phyloP scores from a whole-genome alignment of 2,329 filamentous ascomycete genomes.

The Ciborinia camelliae region DNA sequence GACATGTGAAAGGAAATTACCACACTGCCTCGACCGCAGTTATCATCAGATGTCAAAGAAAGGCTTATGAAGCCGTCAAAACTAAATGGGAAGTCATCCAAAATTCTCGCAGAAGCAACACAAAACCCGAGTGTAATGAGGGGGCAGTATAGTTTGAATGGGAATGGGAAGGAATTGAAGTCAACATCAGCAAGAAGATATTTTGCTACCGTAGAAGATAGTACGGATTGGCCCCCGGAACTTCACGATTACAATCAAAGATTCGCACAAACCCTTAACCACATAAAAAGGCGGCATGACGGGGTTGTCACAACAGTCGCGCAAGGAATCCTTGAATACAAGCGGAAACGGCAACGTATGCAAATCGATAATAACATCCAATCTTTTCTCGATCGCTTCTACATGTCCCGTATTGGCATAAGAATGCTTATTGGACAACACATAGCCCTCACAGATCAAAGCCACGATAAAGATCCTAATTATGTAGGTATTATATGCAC shows the following conservation, averaged over 20 bases:
- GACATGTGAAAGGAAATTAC: slow-evolving; percentile 75
- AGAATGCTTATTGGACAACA: slow-evolving; percentile 99
- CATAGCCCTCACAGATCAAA: slow-evolving; percentile 93
- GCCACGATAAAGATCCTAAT: slow-evolving; percentile 80
- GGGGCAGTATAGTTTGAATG: slow-evolving; percentile 69
- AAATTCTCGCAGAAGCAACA: slow-evolving; percentile 76
- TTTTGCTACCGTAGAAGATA: slow-evolving; percentile 88
- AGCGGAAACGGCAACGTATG: slow-evolving; percentile 92
- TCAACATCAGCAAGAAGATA: slow-evolving; percentile 66
- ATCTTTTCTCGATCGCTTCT: slow-evolving; percentile 96
- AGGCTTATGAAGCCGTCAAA: slow-evolving; percentile 68
- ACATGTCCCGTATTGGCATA: slow-evolving; percentile 99
- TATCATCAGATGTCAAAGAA: slow-evolving; percentile 72
- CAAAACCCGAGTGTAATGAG: slow-evolving; percentile 85
- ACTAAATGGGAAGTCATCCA: slow-evolving; percentile 52
- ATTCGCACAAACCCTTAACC: slow-evolving; percentile 84
- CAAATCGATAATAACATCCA: slow-evolving; percentile 98
- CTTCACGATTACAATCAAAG: slow-evolving; percentile 89
- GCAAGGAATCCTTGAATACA: slow-evolving; percentile 97
- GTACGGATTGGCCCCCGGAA: slow-evolving; percentile 87
- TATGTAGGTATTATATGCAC: slow-evolving; percentile 99
- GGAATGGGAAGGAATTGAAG: slow-evolving; percentile 47
- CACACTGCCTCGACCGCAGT: slow-evolving; percentile 70
- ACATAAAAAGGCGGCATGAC: slow-evolving; percentile 94
- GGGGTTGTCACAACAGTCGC: slow-evolving; percentile 97